phyloP scores from a whole-genome alignment of 805 yeast genomes.

The Monosporozyma aerobia region DNA sequence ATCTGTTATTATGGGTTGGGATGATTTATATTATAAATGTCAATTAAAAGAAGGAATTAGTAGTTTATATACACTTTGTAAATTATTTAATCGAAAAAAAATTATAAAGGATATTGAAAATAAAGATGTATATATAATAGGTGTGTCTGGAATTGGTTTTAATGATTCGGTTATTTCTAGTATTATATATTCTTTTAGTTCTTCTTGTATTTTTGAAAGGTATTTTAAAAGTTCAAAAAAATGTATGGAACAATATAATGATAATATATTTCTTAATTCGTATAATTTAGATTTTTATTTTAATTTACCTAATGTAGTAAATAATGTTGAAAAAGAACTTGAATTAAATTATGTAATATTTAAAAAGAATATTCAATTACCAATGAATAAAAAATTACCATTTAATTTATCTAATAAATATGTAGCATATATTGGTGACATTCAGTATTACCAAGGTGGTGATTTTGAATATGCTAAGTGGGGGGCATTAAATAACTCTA shows the following conservation, averaged over 20 bases:
- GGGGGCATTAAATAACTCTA: constrained; percentile 1
- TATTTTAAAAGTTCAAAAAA: neutral
- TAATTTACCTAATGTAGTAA: neutral
- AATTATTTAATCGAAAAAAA: neutral
- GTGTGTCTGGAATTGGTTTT: neutral
- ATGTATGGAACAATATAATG: neutral
- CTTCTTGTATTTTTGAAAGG: neutral
- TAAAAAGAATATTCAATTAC: neutral
- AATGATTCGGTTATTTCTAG: neutral
- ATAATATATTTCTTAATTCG: neutral
- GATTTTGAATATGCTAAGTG: constrained; percentile 3
- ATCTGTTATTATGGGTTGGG: neutral
- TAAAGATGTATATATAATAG: neutral
- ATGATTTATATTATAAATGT: neutral
- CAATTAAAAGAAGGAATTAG: no score
- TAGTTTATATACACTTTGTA: neutral
- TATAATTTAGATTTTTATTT: neutral
- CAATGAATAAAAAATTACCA: neutral
- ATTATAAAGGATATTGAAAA: neutral
- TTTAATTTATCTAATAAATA: neutral
- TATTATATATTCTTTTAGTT: neutral
- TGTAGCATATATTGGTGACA: constrained; percentile 3
- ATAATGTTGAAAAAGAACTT: neutral
- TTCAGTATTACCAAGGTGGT: neutral
- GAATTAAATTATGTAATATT: no score